These are phyloP conservation scores for Euphorbia tirucalli DNA, from an alignment of 345 rosid species.

Conservation along the genomic window DNA sequence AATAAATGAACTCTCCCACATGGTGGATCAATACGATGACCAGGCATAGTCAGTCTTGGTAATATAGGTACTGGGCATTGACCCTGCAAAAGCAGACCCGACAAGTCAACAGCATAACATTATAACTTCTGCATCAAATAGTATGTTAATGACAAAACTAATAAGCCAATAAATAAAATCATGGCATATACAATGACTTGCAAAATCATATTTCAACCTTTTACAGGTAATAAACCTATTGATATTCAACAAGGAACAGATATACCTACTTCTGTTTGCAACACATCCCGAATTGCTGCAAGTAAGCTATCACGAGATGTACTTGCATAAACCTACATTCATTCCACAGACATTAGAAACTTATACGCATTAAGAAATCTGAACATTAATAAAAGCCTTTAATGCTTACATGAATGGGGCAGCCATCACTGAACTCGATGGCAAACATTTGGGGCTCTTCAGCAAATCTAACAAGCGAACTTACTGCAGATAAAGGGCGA, in stretches of 20 bases:
- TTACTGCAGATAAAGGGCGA: conserved; percentile 85
- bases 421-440: conserved; percentile 89
- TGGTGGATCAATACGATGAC: conserved; percentile 97
- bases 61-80: conserved; percentile 79
- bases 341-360: conserved; percentile 32
- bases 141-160: not conserved
- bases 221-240: conserved; percentile 3
- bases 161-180: conserved; percentile 4
- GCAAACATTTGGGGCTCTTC: conserved; percentile 99
- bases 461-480: conserved; percentile 89
- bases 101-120: conserved; percentile 13
- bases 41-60: conserved; percentile 98
- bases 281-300: conserved; percentile 91
- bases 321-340: conserved; percentile 79
- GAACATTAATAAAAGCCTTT: conserved; percentile 11
- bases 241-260: conserved; percentile 29
- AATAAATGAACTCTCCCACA: conserved; percentile 82
- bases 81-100: conserved; percentile 48
- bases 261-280: conserved; percentile 93
- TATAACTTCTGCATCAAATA: conserved; percentile 8
- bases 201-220: not conserved
- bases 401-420: conserved; percentile 89
- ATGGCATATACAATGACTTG: not conserved
- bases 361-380: conserved; percentile 11
- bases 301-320: conserved; percentile 94